Percentiles rank a stretch among this genome's conserved stretches.
These are phyloP conservation scores for Ceriops decandra DNA, from an alignment of 345 rosid genomes.

Conservation along the genomic window DNA sequence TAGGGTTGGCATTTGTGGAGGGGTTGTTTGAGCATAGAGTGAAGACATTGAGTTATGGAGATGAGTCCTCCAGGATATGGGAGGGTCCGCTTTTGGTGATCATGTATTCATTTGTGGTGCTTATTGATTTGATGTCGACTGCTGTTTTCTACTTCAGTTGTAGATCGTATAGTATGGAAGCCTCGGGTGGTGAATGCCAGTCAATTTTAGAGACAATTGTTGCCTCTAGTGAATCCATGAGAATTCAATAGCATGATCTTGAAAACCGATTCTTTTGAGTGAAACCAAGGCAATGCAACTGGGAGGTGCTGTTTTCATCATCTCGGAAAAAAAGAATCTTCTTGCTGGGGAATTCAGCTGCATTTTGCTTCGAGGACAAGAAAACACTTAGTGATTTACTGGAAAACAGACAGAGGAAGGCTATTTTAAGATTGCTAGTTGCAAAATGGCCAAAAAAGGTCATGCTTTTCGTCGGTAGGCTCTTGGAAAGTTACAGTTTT, in stretches of 20 bases:
- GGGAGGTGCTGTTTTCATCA: not conserved
- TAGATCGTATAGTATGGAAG: slow-evolving; percentile 54
- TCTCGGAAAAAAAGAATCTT: not conserved
- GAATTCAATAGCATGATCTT: slow-evolving; percentile 22
- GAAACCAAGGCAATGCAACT: slow-evolving; percentile 12
- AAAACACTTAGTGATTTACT: not conserved
- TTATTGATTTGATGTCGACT: slow-evolving; percentile 81
- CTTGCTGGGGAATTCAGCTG: not conserved
- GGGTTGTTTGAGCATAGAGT: slow-evolving; percentile 95
- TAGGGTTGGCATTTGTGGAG: slow-evolving; percentile 68
- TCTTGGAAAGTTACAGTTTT: no score
- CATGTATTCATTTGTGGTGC: slow-evolving; percentile 85
- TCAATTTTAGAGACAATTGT: slow-evolving; percentile 46
- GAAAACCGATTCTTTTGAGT: slow-evolving; percentile 6
- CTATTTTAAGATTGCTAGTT: no score
- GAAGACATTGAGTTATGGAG: slow-evolving; percentile 83
- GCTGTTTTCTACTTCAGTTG: slow-evolving; percentile 86
- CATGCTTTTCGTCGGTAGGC: no score
- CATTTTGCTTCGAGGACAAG: slow-evolving; percentile 1
- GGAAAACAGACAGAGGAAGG: no score
- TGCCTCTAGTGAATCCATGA: slow-evolving; percentile 28
- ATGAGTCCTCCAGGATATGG: slow-evolving; percentile 87
- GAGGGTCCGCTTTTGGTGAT: slow-evolving; percentile 84
- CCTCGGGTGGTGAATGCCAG: slow-evolving; percentile 36
- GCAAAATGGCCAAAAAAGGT: no score